A percentile compares a stretch with the other conserved stretches of the same genome.
Conservation (phyloP, 2,329 filamentous ascomycete genomes). For the Penicillium sp. region DNA sequence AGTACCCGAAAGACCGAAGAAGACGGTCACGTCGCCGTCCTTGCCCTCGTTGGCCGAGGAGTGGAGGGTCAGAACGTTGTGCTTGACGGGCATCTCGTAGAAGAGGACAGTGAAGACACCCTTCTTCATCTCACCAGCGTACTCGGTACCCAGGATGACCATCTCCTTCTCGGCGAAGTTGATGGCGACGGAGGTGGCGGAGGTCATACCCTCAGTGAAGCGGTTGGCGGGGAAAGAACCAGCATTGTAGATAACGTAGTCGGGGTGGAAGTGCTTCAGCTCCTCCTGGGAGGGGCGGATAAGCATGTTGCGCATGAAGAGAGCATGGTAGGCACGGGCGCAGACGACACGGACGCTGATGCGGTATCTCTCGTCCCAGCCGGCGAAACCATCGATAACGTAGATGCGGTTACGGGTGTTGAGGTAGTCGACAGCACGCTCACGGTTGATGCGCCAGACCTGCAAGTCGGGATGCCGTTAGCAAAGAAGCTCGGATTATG, state of each 20-base stretch:
- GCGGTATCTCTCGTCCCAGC: slow-evolving; percentile 97
- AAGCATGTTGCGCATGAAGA: slow-evolving; percentile 99
- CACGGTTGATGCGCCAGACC: slow-evolving; percentile 99
- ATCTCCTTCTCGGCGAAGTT: slow-evolving; percentile 99
- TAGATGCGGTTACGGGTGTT: slow-evolving; percentile 99
- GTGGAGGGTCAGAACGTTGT: slow-evolving; percentile 96
- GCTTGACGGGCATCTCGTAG: slow-evolving; percentile 99
- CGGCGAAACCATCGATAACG: slow-evolving; percentile 91
- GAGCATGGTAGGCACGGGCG: slow-evolving; percentile 95
- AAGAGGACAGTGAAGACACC: slow-evolving; percentile 98
- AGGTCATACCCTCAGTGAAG: slow-evolving; percentile 97
- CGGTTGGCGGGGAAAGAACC: slow-evolving; percentile 97
- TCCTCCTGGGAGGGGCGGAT: slow-evolving; percentile 86
- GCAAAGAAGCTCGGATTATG: slow-evolving; percentile 3
- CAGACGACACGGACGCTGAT: slow-evolving; percentile 97
- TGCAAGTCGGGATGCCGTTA: slow-evolving; percentile 38
- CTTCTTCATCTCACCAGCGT: slow-evolving; percentile 97
- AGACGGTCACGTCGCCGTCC: slow-evolving; percentile 91
- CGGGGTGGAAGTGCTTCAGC: slow-evolving; percentile 93
- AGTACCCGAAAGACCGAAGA: slow-evolving; percentile 98
- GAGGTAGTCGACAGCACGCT: slow-evolving; percentile 96
- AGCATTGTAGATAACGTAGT: slow-evolving; percentile 99
- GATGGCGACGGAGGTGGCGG: slow-evolving; percentile 91
- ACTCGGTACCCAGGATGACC: slow-evolving; percentile 98
- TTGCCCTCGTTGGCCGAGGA: slow-evolving; percentile 96